Base-by-base conservation (phyloP, 1,139 yeast species). In the Scheffersomyces illinoinensis region DNA sequence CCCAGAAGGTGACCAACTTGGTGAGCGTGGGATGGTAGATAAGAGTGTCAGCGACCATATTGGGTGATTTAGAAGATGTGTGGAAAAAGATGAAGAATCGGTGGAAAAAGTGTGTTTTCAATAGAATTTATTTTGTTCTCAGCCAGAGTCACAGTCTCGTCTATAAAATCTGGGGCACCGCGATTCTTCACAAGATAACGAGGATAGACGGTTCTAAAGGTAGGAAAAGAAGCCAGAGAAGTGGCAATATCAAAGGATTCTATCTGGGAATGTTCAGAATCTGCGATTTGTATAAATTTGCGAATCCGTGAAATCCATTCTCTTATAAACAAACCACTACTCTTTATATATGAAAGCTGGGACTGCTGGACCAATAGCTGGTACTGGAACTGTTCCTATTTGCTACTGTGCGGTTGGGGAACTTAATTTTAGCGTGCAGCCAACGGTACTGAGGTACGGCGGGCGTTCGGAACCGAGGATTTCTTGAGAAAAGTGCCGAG, bases 11-110 rank as follows among this genome's bases (percentile, higher is more conserved):
- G 71, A 90, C 79, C 50, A 89, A 72, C 67, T 87, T 89, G 60
- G 82, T 76, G 60, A 89, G 76, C 3, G 91, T 80, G 21, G 97
- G 97, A 73, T 92, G 97, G 73, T 89, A 88, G 56, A 87, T 78
- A 53, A 89, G 68, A 20, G 89, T 76, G 71, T 89, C 92, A 62
- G 81, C 87, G 61, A 87, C 91, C 91, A 88, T 88, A 64, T 53
- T 65, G 63, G 10, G 43, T 33, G 43, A 7, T 17, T 10, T 12
- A 33, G 43, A 4, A n/a, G 20, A 14, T 47, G 20, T n/a, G 49
- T 17, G 21, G 17, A 24, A 52, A 49, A 52, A 24, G 33, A 24
- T 24, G 33, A 1, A 24, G 33, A 5, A 24, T 24, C 26, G 43
- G 18, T 54, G 20, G 47, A 53, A 18, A 18, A 47, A 52, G 52